Percentiles rank a stretch among this genome's conserved stretches.
Evolutionary conservation across 768 basidiomycete genomes (phyloP).

Genomic region (Agaricus sinodeliciosus): DNA sequence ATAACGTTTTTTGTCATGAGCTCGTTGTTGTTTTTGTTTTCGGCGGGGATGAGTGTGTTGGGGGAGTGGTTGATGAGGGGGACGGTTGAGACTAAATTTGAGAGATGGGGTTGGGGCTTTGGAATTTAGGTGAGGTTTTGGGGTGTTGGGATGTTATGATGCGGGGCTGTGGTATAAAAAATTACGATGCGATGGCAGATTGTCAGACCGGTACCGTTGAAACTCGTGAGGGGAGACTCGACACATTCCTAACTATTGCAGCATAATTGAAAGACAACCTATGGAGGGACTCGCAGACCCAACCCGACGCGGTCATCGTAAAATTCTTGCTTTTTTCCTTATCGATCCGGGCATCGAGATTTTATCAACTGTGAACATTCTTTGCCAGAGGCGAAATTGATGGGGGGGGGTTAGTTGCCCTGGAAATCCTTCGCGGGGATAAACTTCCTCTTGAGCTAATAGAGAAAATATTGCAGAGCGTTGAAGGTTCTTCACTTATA

Average conservation of each 20-base stretch:
- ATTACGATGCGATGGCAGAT: too few relatives aligned
- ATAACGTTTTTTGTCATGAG: constrained; percentile 87
- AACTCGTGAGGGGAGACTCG: constrained; percentile 27
- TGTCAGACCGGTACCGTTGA: constrained; percentile 22
- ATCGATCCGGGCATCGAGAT: constrained; percentile 24
- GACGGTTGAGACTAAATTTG: constrained; percentile 2
- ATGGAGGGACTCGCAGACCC: constrained; percentile 27
- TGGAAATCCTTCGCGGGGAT: not conserved
- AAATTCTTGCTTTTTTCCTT: constrained; percentile 33
- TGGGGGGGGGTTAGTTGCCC: constrained; percentile 11
- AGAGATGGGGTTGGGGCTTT: not conserved
- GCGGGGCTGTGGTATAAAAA: too few relatives aligned
- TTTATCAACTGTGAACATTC: constrained; percentile 19
- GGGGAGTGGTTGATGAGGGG: constrained; percentile 62
- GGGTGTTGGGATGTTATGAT: too few relatives aligned
- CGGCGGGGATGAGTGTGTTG: constrained; percentile 64
- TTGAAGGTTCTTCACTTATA: constrained; percentile 20
- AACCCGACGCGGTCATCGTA: constrained; percentile 30
- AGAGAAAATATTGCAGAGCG: constrained; percentile 14
- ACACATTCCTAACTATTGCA: constrained; percentile 36
- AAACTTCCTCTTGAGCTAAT: constrained; percentile 20
- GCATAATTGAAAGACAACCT: constrained; percentile 32
- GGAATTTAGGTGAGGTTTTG: too few relatives aligned
- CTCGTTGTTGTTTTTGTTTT: constrained; percentile 72
- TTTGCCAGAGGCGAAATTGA: constrained; percentile 22